These are phyloP conservation scores for Sarocladium strictum DNA, from an alignment of 2,329 filamentous ascomycete species.

Conservation along the genomic window DNA sequence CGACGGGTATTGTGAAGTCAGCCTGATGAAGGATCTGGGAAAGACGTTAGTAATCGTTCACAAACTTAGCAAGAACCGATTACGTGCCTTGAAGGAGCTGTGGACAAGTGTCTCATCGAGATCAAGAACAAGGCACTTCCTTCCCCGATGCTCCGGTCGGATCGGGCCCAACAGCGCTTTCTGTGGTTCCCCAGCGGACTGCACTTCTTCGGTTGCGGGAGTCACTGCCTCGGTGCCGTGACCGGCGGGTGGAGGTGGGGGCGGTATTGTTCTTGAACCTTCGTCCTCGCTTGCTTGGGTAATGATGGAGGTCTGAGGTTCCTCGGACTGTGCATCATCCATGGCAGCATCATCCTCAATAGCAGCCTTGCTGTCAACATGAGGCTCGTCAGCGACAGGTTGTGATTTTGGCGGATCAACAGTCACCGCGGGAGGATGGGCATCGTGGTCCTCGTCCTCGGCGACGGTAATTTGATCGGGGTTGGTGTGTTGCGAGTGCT, in stretches of 20 bases:
- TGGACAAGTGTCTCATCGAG: slow-evolving; percentile 95
- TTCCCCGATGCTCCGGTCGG: slow-evolving; percentile 70
- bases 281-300: slow-evolving; percentile 31
- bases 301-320: slow-evolving; percentile 39
- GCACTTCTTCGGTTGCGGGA: slow-evolving; percentile 34
- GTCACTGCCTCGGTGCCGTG: slow-evolving; percentile 35
- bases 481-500: slow-evolving; percentile 31
- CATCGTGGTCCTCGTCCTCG: slow-evolving; percentile 40
- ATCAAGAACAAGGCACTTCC: slow-evolving; percentile 93
- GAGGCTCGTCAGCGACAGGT: slow-evolving; percentile 18
- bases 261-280: slow-evolving; percentile 28
- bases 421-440: slow-evolving; percentile 27
- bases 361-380: slow-evolving; percentile 24
- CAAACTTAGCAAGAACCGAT: slow-evolving; percentile 1
- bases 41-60: slow-evolving; percentile 12
- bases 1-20: slow-evolving; percentile 97
- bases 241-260: slow-evolving; percentile 41
- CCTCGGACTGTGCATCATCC: slow-evolving; percentile 53
- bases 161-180: slow-evolving; percentile 79
- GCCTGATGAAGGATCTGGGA: slow-evolving; percentile 88
- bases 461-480: slow-evolving; percentile 10
- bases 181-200: slow-evolving; percentile 36
- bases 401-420: slow-evolving; percentile 37
- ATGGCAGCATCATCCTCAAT: slow-evolving; percentile 60
- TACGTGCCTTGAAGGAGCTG: slow-evolving; percentile 89